A percentile compares a stretch with the other conserved stretches of the same genome.
Evolutionary conservation across 192 early-diverging fungal species (phyloP).

Genomic region (Tieghemiomyces parasiticus): DNA sequence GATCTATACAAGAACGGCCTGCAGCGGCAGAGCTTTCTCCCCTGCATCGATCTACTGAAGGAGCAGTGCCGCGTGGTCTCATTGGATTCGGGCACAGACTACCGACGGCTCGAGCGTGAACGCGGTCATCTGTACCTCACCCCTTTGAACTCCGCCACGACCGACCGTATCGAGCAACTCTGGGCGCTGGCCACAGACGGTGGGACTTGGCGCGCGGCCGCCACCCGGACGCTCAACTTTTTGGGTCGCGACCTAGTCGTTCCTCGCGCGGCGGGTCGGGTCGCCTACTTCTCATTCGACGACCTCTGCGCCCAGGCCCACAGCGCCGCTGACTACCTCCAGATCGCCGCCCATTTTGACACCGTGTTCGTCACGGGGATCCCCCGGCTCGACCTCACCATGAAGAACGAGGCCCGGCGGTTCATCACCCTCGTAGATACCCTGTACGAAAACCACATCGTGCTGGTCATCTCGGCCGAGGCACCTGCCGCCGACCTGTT

Average conservation of each 20-base stretch:
- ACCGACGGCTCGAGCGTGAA: conserved; percentile 50
- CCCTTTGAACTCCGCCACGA: conserved; percentile 32
- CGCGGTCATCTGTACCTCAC: conserved; percentile 51
- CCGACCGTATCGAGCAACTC: conserved; percentile 20
- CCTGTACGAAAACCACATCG: conserved; percentile 70
- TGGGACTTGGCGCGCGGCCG: conserved; percentile 14
- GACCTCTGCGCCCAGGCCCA: conserved; percentile 61
- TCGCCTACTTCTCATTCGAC: conserved; percentile 60
- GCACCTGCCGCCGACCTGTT: conserved; percentile 52
- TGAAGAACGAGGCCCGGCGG: conserved; percentile 77
- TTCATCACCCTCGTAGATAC: conserved; percentile 92
- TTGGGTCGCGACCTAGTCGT: conserved; percentile 58
- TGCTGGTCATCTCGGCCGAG: conserved; percentile 57
- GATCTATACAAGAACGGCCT: conserved; percentile 95
- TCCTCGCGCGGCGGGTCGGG: conserved; percentile 43
- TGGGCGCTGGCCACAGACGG: conserved; percentile 12
- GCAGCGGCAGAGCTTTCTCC: conserved; percentile 82
- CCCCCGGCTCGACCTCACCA: conserved; percentile 42
- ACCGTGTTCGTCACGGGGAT: conserved; percentile 66
- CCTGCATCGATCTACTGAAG: conserved; percentile 79
- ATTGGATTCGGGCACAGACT: conserved; percentile 84
- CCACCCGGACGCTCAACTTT: conserved; percentile 41
- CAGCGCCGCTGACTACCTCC: conserved; percentile 82
- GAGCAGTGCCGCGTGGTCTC: conserved; percentile 61
- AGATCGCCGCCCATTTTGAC: conserved; percentile 56